Base-by-base conservation (phyloP, 1,284 basidiomycete species). In the Ganoderma leucocontextum region DNA sequence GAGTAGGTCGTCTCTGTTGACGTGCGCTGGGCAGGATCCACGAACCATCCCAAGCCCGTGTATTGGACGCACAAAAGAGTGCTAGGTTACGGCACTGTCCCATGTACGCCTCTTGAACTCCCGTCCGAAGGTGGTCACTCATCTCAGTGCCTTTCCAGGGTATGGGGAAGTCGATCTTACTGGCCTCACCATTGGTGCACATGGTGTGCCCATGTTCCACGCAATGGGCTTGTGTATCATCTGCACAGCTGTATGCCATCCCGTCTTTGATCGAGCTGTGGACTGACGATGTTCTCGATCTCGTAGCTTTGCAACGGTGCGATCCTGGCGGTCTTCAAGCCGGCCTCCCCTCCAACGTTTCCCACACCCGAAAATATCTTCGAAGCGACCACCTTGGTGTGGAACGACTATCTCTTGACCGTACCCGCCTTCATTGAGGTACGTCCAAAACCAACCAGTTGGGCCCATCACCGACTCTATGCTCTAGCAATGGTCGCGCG, bases 11-110 rank as follows among this genome's bases (percentile, higher is more conserved):
- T 13, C 13, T 19, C 12, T 4, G 10, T 7, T 53, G 49, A 53
- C 49, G 12, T 25, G 29, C 15, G 1, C 10, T 36, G 15, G 33
- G 10, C 61, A 70, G 73, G 73, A 8, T 68, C 67, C 15, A 71
- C 71, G 1, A 65, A 70, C 6, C 67, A 68, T 38, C 73, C 73
- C 17, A 74, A 74, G 33, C 73, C 71, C 7, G 69, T 73, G 8
- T 44, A 49, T 13, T 72, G 70, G 68, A 65, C 65, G 1, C 63
- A 64, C 36, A 67, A 49, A 39, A 33, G 44, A 35, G 42, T 49
- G 2, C n/a, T 62, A 19, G 25, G 47, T 19, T 62, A 62, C 12
- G 60, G 60, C 7, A 62, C 60, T 4, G 44, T 62, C 25, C 44
- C 60, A 36, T 62, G 60, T 49, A 17, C 33, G 44, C 19, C 2